Base-by-base conservation (phyloP, 805 yeast genomes). In the Saturnispora quitensis region DNA sequence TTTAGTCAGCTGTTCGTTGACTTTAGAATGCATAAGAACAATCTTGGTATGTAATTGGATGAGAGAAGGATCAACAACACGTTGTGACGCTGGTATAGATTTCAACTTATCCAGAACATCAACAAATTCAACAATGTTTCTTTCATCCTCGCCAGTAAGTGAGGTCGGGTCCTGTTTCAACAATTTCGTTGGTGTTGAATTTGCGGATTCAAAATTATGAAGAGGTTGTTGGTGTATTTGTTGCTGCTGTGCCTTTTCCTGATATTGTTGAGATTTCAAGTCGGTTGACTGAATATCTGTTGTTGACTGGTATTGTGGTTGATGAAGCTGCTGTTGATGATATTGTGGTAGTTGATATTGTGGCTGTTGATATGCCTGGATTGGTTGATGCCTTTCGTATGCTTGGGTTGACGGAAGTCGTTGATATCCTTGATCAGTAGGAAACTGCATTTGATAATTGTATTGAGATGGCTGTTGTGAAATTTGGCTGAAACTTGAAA, bases 121-220 rank as follows among this genome's bases (percentile, higher is more conserved):
- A 5, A 88, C 76, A 64, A 86, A 88, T 28, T 83, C 70, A 55
- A 80, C 73, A 50, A 89, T 77, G 43, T 81, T 79, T 48, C 82
- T 85, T 60, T 85, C 89, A 51, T 89, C 96, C 7, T 75, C 67
- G 3, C 76, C 70, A 0, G 85, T 71, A 34, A 87, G 67, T 24
- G 35, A 33, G 15, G 35, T 35, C 5, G 51, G 47, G 31, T 43
- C 47, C 3, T 34, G 47, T 3, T 34, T 35, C 3, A 35, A 20
- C 17, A 25, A 13, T 17, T 40, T 33, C 2, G 15, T 18, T 7
- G 33, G 22, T 1, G 44, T 6, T 15, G 15, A 17, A 28, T 13
- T 7, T 4, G 31, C 9, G 35, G 24, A 18, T 43, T 34, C 34
- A 12, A 31, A 10, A 12, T 13, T 10, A 31, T 31, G 15, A 12